phyloP scores from a whole-genome alignment of 768 basidiomycete species.

The Hygrocybe punicea region DNA sequence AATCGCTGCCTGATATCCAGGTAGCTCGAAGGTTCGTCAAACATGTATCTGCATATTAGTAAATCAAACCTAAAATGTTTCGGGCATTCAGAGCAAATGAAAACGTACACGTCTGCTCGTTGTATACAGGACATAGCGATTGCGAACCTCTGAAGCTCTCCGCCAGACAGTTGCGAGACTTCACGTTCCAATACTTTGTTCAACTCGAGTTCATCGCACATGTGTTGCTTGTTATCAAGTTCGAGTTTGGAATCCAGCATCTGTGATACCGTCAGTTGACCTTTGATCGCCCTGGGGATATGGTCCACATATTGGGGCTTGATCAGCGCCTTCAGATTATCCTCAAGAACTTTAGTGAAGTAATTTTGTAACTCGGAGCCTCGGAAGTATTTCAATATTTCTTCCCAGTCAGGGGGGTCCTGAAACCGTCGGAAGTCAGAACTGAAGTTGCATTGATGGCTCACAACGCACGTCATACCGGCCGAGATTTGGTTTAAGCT shows the following conservation, averaged over 20 bases:
- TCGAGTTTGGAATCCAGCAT: slow-evolving; percentile 94
- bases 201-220: slow-evolving; percentile 85
- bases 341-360: slow-evolving; percentile 98
- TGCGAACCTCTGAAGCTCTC: slow-evolving; percentile 96
- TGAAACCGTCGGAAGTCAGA: slow-evolving; percentile 26
- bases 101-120: slow-evolving; percentile 84
- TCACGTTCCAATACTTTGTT: slow-evolving; percentile 84
- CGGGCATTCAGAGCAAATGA: neutral
- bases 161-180: slow-evolving; percentile 83
- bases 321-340: slow-evolving; percentile 96
- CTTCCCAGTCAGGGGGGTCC: slow-evolving; percentile 99
- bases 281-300: slow-evolving; percentile 95
- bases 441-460: neutral
- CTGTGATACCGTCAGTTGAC: slow-evolving; percentile 73
- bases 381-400: slow-evolving; percentile 97
- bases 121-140: slow-evolving; percentile 98
- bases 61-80: slow-evolving; percentile 5
- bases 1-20: slow-evolving; percentile 95
- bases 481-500: slow-evolving; percentile 96
- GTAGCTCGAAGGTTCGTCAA: slow-evolving; percentile 98
- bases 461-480: slow-evolving; percentile 76
- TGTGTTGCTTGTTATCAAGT: slow-evolving; percentile 79
- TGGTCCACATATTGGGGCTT: slow-evolving; percentile 99
- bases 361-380: slow-evolving; percentile 99
- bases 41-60: slow-evolving; percentile 75